Percentiles rank a stretch among this genome's conserved stretches.
Evolutionary conservation across 345 rosid species (phyloP).

Genomic region (Salix viminalis): DNA sequence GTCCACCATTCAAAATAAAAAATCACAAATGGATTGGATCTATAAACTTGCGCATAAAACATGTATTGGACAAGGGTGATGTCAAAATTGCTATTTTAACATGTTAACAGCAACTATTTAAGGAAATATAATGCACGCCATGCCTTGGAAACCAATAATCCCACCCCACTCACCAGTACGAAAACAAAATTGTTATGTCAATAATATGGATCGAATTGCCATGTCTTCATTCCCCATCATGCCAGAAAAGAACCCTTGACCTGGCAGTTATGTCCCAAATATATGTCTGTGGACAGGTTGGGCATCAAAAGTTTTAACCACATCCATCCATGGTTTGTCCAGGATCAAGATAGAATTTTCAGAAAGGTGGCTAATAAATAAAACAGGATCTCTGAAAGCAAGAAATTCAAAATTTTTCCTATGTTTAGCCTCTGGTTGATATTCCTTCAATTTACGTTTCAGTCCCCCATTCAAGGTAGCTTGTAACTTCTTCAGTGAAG

Average conservation of each 20-base stretch:
- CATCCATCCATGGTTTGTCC: slow-evolving; percentile 92
- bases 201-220: slow-evolving; percentile 12
- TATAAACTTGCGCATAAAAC: neutral
- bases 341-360: slow-evolving; percentile 66
- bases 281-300: slow-evolving; percentile 89
- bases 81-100: slow-evolving; percentile 5
- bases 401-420: slow-evolving; percentile 67
- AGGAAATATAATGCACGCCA: slow-evolving; percentile 10
- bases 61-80: neutral
- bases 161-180: slow-evolving; percentile 2
- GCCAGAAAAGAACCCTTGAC: neutral
- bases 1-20: neutral
- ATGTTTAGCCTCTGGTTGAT: slow-evolving; percentile 42
- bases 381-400: slow-evolving; percentile 80
- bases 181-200: slow-evolving; percentile 9
- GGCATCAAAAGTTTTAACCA: slow-evolving; percentile 64
- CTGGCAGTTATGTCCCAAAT: slow-evolving; percentile 53
- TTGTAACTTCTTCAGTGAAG: slow-evolving; percentile 44
- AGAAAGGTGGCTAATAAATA: slow-evolving; percentile 77
- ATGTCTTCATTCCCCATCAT: slow-evolving; percentile 4
- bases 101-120: slow-evolving; percentile 7
- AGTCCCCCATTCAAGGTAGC: slow-evolving; percentile 37
- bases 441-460: slow-evolving; percentile 50
- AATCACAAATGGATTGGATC: neutral
- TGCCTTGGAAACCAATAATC: neutral